Evolutionary conservation across 1,284 basidiomycete genomes (phyloP).

Genomic region (Afroboletus lepidellus): DNA sequence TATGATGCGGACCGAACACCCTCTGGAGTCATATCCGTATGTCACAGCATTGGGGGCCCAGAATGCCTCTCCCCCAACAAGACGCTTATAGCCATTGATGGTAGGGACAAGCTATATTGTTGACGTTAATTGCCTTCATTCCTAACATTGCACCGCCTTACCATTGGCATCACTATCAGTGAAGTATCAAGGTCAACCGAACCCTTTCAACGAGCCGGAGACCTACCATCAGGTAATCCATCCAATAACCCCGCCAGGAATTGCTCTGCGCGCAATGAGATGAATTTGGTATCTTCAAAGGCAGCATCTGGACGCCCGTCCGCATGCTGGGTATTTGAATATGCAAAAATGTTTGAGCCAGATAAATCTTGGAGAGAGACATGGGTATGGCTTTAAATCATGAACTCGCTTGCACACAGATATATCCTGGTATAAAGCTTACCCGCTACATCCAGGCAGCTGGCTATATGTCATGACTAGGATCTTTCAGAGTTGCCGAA

Average conservation of each 20-base stretch:
- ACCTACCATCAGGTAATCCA: slow-evolving; percentile 83
- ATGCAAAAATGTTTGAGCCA: slow-evolving; percentile 81
- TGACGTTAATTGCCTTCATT: slow-evolving; percentile 4
- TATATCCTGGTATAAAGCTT: slow-evolving; percentile 23
- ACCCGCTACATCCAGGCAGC: slow-evolving; percentile 92
- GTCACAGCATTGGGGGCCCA: slow-evolving; percentile 94
- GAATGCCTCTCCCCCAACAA: slow-evolving; percentile 91
- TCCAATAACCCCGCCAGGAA: slow-evolving; percentile 91
- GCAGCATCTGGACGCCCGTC: slow-evolving; percentile 67
- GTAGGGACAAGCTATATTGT: slow-evolving; percentile 77
- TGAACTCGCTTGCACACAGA: slow-evolving; percentile 5
- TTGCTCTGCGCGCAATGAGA: slow-evolving; percentile 85
- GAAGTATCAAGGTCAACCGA: slow-evolving; percentile 1
- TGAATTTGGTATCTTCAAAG: slow-evolving; percentile 78
- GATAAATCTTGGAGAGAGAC: slow-evolving; percentile 76
- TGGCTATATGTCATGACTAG: slow-evolving; percentile 31
- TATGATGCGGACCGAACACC: slow-evolving; percentile 88
- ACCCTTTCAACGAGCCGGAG: neutral
- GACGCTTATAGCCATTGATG: slow-evolving; percentile 96
- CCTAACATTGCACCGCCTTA: slow-evolving; percentile 23
- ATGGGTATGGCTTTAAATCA: slow-evolving; percentile 76
- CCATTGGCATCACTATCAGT: slow-evolving; percentile 60
- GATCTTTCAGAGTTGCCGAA: neutral
- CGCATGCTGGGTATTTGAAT: slow-evolving; percentile 42
- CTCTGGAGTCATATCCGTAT: slow-evolving; percentile 93